A percentile compares a stretch with the other conserved stretches of the same genome.
These are phyloP conservation scores for Paulownia fortunei DNA, from an alignment of 257 asterid genomes.

Conservation along the genomic window DNA sequence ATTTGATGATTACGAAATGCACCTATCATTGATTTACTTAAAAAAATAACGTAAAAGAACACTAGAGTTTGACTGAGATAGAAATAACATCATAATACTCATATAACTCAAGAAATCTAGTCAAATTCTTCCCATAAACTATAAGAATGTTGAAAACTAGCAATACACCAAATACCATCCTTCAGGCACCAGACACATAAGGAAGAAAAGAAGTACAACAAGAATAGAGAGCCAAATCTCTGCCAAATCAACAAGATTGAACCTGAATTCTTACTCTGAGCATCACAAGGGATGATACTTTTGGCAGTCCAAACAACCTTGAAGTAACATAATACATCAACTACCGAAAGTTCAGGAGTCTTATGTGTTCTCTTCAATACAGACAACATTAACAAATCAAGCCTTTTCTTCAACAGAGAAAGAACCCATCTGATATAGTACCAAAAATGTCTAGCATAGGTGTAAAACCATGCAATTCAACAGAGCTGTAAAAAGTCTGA, in stretches of 20 bases:
- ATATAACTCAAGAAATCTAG: not conserved
- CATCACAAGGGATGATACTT: constrained; percentile 6
- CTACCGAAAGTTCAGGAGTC: not conserved
- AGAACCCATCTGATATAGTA: not conserved
- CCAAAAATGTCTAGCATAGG: not conserved
- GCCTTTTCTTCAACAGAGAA: not conserved
- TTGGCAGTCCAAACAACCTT: not conserved
- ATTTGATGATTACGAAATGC: too few species aligned
- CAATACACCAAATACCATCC: too few species aligned
- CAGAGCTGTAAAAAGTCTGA: constrained; percentile 6
- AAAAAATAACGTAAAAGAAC: too few species aligned
- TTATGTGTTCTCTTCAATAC: not conserved
- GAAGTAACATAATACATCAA: not conserved
- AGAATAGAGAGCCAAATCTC: not conserved
- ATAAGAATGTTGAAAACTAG: too few species aligned
- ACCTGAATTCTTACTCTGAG: constrained; percentile 6
- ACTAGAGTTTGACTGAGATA: too few species aligned
- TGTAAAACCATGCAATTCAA: not conserved
- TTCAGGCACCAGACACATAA: too few species aligned
- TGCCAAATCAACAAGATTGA: not conserved
- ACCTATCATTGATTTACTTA: too few species aligned
- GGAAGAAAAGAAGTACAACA: too few species aligned
- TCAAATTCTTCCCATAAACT: not conserved
- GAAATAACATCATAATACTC: too few species aligned
- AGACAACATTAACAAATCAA: not conserved